phyloP scores from a whole-genome alignment of 495 filamentous ascomycete genomes.

The Aspergillus sclerotioniger region DNA sequence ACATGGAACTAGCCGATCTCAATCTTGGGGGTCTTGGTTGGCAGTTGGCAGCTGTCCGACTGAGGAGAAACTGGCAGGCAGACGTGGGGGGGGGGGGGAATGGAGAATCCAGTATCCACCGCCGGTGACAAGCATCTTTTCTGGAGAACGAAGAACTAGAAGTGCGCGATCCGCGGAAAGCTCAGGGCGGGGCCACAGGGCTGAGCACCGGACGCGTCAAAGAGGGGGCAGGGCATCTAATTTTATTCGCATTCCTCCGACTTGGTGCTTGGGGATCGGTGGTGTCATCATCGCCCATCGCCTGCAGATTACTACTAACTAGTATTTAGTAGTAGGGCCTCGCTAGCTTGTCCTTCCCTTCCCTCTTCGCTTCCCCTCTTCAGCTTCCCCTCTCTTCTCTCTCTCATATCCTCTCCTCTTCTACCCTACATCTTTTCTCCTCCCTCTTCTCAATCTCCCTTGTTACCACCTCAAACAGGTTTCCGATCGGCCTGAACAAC shows the following conservation, averaged over 20 bases:
- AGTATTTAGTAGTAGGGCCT: too few relatives aligned
- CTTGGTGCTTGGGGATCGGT: neutral
- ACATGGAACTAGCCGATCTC: too few relatives aligned
- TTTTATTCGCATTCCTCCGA: neutral
- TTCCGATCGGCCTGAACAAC: neutral
- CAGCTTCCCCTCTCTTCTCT: constrained; percentile 5
- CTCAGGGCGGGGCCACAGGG: constrained; percentile 20
- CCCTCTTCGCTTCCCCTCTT: neutral
- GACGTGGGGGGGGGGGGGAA: neutral
- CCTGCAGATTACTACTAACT: neutral
- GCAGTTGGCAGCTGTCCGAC: too few relatives aligned
- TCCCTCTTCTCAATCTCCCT: neutral
- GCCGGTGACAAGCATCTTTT: neutral
- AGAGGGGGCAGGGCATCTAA: neutral
- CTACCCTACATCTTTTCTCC: neutral
- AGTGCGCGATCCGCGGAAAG: constrained; percentile 5
- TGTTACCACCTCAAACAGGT: neutral
- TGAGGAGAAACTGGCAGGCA: too few relatives aligned
- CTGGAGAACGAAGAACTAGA: neutral
- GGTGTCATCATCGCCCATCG: neutral
- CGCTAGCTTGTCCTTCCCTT: constrained; percentile 1
- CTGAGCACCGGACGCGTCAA: constrained; percentile 19
- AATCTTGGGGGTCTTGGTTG: too few relatives aligned
- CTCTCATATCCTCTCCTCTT: constrained; percentile 6
- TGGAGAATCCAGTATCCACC: neutral